Conservation (phyloP, 257 asterid genomes). For the Henckelia pumila region DNA sequence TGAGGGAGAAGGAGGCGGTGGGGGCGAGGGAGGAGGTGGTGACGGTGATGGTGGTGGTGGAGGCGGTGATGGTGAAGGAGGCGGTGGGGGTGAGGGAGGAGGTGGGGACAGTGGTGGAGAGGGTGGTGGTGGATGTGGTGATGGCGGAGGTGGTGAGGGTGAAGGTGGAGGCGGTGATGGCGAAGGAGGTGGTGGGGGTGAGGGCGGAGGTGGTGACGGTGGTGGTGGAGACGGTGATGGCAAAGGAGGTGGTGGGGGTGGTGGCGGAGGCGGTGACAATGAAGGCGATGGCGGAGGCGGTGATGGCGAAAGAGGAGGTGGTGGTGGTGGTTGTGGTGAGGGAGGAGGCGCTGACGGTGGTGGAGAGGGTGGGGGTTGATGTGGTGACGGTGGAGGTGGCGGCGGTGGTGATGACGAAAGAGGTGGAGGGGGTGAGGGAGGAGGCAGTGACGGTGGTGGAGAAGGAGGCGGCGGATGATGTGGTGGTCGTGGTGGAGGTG, state of each 20-base stretch:
- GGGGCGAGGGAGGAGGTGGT: neutral
- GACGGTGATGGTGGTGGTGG: neutral
- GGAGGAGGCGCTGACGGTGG: no score
- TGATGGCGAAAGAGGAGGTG: neutral
- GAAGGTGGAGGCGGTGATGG: constrained; percentile 12
- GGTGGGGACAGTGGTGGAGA: neutral
- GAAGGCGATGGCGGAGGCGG: no score
- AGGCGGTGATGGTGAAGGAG: neutral
- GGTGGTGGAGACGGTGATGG: no score
- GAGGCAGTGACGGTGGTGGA: no score
- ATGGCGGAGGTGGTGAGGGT: neutral
- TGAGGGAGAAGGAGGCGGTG: neutral
- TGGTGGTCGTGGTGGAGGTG: no score
- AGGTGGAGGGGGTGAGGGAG: no score
- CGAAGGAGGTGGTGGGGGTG: constrained; percentile 10
- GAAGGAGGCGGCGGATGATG: no score
- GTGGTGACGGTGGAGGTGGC: no score
- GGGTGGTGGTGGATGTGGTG: neutral
- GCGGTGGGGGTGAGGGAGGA: neutral
- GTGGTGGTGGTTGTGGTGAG: fast-evolving
- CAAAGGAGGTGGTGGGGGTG: no score
- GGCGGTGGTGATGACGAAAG: no score
- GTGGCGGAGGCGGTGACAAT: neutral
- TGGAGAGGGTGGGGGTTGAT: no score
- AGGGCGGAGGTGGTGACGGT: neutral